Evolutionary conservation across 768 basidiomycete genomes (phyloP).

Genomic region (Tylopilus vinaceipallidus): DNA sequence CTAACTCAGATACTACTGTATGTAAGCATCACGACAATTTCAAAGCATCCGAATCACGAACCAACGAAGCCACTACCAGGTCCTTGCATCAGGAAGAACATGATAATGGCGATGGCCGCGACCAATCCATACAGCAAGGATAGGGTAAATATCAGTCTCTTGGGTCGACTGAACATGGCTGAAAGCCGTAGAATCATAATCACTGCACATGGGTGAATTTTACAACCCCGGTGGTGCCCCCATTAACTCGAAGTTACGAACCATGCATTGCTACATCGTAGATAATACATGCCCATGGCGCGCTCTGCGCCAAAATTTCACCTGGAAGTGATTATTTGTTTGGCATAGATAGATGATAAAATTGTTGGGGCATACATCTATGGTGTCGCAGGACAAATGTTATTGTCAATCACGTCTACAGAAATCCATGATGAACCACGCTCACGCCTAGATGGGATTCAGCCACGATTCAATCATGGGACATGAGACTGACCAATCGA

Average conservation of each 20-base stretch:
- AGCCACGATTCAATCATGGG: background rate
- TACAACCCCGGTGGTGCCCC: background rate
- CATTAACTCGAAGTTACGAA: no score
- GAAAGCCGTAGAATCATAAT: conserved; percentile 18
- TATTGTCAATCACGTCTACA: background rate
- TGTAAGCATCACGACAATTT: background rate
- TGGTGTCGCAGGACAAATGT: background rate
- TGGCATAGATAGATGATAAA: background rate
- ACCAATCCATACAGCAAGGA: conserved; percentile 1
- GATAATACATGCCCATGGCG: background rate
- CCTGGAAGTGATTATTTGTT: background rate
- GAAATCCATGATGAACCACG: background rate
- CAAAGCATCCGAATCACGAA: background rate
- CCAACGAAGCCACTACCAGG: background rate
- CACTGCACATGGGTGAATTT: background rate
- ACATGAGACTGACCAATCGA: background rate
- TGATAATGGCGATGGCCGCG: background rate
- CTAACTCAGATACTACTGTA: no score
- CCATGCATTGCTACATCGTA: conserved; percentile 1
- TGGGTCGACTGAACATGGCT: conserved; percentile 11
- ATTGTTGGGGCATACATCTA: conserved; percentile 1
- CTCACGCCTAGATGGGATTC: conserved; percentile 7
- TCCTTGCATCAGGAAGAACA: background rate
- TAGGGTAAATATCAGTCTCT: background rate
- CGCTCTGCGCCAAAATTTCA: background rate